phyloP scores from a whole-genome alignment of 192 early-diverging fungal genomes.

The Umbelopsis vinacea region DNA sequence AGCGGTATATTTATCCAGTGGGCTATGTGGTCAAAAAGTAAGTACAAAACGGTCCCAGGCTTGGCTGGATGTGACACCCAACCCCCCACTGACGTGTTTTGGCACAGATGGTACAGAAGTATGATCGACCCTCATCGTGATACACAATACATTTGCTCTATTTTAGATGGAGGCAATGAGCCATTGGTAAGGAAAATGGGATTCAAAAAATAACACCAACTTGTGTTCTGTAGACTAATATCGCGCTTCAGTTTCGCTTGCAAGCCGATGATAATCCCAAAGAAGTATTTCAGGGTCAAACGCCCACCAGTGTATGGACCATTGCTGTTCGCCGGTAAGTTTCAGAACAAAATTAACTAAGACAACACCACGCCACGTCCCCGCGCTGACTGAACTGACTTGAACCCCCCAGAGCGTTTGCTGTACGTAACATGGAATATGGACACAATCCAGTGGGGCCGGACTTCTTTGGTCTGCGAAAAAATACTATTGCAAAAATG shows the following conservation, averaged over 20 bases:
- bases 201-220: too few species aligned
- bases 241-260: conserved; percentile 88
- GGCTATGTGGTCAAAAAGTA: conserved; percentile 76
- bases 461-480: conserved; percentile 90
- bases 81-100: background rate
- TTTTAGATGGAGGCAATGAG: conserved; percentile 80
- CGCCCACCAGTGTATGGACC: conserved; percentile 90
- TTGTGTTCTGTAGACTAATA: too few species aligned
- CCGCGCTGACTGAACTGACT: too few species aligned
- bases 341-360: background rate
- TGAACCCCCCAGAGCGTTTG: conserved; percentile 60
- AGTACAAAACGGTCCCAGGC: background rate
- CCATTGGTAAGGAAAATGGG: conserved; percentile 44
- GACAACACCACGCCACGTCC: too few species aligned
- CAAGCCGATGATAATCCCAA: conserved; percentile 80
- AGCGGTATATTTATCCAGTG: conserved; percentile 92
- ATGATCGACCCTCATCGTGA: conserved; percentile 57
- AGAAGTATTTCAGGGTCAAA: conserved; percentile 68
- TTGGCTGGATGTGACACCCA: background rate
- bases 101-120: conserved; percentile 53
- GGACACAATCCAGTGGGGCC: conserved; percentile 84
- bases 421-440: conserved; percentile 78
- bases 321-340: conserved; percentile 65
- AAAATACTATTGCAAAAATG: conserved; percentile 84
- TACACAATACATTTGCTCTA: conserved; percentile 73